These are phyloP conservation scores for Spergularia marina DNA, from an alignment of 148 eudicot species.

Conservation along the genomic window DNA sequence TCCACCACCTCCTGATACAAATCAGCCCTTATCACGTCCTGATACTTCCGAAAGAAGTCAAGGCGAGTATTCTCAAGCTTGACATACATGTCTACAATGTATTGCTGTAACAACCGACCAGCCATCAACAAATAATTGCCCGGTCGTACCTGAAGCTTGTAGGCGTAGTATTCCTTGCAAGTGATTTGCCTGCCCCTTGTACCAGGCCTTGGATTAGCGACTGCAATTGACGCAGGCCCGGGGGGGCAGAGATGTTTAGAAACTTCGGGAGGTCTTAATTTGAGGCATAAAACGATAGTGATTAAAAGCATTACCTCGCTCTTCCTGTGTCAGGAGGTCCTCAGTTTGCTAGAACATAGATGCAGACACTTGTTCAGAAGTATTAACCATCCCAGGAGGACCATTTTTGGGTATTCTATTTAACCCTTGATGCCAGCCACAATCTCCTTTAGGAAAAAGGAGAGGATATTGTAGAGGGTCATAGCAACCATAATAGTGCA, in stretches of 20 bases:
- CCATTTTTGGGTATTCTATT: background rate
- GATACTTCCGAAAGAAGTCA: too few species aligned
- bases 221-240: too few species aligned
- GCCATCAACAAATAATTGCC: background rate
- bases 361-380: too few species aligned
- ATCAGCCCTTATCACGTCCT: background rate
- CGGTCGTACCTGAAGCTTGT: background rate
- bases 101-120: background rate
- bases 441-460: background rate
- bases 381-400: too few species aligned
- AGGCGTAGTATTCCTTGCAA: background rate
- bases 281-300: too few species aligned
- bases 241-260: too few species aligned
- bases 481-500: conserved; percentile 12
- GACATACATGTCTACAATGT: too few species aligned
- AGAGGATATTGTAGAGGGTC: background rate
- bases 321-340: too few species aligned
- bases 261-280: too few species aligned
- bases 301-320: too few species aligned
- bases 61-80: too few species aligned
- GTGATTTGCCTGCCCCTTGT: background rate
- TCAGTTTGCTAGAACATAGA: background rate
- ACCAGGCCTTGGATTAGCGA: background rate
- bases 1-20: background rate
- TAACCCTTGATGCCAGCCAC: background rate